Conservation (phyloP, 345 rosid species). For the Pistacia integerrima region DNA sequence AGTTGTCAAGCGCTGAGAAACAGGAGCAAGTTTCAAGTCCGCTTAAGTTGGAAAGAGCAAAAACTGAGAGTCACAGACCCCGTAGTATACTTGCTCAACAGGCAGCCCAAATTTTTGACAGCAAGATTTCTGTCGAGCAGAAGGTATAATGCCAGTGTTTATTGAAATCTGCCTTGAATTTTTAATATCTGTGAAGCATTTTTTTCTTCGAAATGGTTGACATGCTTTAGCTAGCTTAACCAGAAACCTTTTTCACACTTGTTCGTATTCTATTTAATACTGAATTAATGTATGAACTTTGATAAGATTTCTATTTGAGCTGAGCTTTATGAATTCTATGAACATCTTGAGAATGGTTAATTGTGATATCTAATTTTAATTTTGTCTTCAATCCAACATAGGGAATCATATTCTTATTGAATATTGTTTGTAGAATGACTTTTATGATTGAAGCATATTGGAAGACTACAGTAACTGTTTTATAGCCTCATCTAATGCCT, state of each 20-base stretch:
- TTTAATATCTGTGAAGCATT: neutral
- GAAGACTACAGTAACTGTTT: neutral
- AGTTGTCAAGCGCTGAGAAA: conserved; percentile 34
- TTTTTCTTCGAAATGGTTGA: neutral
- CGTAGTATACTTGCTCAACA: conserved; percentile 66
- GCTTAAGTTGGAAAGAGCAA: conserved; percentile 68
- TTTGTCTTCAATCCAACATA: neutral
- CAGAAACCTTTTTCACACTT: neutral
- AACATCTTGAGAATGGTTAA: neutral
- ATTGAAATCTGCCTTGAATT: neutral
- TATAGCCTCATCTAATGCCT: neutral
- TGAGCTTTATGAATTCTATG: neutral
- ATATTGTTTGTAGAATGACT: neutral
- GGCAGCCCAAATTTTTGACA: conserved; percentile 80
- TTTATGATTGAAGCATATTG: neutral
- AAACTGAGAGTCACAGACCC: conserved; percentile 65
- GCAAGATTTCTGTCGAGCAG: conserved; percentile 66
- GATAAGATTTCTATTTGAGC: neutral
- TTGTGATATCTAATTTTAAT: neutral
- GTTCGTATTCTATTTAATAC: neutral
- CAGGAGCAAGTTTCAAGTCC: conserved; percentile 43
- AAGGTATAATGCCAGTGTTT: conserved; percentile 46
- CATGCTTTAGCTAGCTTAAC: neutral
- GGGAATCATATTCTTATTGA: neutral
- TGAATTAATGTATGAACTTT: neutral